phyloP scores from a whole-genome alignment of 2,329 filamentous ascomycete species.

The Calonectria henricotiae region DNA sequence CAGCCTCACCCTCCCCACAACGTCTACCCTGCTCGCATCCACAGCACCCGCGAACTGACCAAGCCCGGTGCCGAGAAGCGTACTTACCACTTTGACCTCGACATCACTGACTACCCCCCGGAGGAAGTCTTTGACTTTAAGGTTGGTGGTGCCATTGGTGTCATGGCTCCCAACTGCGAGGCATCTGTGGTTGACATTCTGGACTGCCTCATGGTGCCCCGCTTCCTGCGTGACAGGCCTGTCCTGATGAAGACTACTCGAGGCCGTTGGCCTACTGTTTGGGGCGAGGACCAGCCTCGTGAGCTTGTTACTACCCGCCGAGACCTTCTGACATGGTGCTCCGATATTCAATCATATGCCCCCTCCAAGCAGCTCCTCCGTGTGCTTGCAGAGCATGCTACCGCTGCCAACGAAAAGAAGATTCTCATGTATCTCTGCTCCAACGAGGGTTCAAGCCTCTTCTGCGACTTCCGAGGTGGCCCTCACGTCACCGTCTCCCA shows the following conservation, averaged over 20 bases:
- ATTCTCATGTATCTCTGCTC: conserved; percentile 89
- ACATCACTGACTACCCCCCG: conserved; percentile 93
- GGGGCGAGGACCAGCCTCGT: conserved; percentile 90
- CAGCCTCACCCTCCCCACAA: conserved; percentile 95
- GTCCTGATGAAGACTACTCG: conserved; percentile 83
- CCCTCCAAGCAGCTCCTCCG: conserved; percentile 91
- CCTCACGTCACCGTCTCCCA: conserved; percentile 89
- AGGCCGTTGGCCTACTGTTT: conserved; percentile 97
- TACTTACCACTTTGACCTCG: conserved; percentile 97
- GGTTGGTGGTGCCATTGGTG: conserved; percentile 94
- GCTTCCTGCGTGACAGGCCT: conserved; percentile 87
- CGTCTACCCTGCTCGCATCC: conserved; percentile 91
- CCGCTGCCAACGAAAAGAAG: conserved; percentile 87
- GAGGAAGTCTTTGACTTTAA: conserved; percentile 93
- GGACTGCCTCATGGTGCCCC: conserved; percentile 85
- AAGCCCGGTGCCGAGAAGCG: conserved; percentile 92
- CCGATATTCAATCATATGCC: conserved; percentile 92
- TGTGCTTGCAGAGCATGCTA: conserved; percentile 87
- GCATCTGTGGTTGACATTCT: conserved; percentile 87
- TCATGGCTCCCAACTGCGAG: conserved; percentile 89
- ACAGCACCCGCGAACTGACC: conserved; percentile 89
- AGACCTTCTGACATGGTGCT: conserved; percentile 96
- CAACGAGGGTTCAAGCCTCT: conserved; percentile 90
- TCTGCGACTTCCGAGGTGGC: conserved; percentile 94
- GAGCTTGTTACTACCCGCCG: conserved; percentile 92